Percentiles rank a stretch among this genome's conserved stretches.
Conservation (phyloP, 2,329 filamentous ascomycete species). For the Aureobasidium sp. region DNA sequence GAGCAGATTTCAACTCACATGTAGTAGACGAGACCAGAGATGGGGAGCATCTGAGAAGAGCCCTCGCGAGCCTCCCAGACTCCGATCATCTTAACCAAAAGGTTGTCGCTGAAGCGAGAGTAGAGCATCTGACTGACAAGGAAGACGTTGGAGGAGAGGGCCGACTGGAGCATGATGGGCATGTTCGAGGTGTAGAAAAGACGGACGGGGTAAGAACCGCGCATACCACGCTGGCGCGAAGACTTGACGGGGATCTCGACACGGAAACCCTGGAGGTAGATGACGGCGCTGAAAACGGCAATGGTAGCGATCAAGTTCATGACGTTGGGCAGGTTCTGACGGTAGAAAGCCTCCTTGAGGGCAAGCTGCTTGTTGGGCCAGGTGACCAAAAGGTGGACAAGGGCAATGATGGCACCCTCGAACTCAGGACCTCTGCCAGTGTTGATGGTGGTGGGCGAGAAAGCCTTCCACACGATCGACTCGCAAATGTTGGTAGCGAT, state of each 20-base stretch:
- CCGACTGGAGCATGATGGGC: conserved; percentile 99
- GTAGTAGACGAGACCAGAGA: conserved; percentile 95
- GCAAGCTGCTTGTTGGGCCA: conserved; percentile 99
- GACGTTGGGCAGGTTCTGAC: conserved; percentile 98
- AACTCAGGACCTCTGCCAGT: conserved; percentile 98
- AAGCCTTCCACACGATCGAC: conserved; percentile 99
- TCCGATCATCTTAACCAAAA: conserved; percentile 92
- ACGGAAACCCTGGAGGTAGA: conserved; percentile 80
- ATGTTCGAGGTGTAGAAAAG: conserved; percentile 99
- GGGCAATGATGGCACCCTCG: conserved; percentile 93
- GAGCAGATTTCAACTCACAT: conserved; percentile 56
- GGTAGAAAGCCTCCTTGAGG: conserved; percentile 97
- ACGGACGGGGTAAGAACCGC: conserved; percentile 94
- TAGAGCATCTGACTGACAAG: conserved; percentile 98
- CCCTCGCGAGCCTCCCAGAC: conserved; percentile 98
- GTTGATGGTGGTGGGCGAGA: conserved; percentile 98
- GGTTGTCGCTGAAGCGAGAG: conserved; percentile 97
- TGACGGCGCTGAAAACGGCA: conserved; percentile 89
- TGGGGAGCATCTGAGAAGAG: conserved; percentile 87
- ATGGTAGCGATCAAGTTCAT: conserved; percentile 96
- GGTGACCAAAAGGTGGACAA: conserved; percentile 95
- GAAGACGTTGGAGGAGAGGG: conserved; percentile 98
- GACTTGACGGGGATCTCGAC: conserved; percentile 99
- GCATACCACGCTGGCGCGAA: conserved; percentile 95
- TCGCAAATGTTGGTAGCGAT: conserved; percentile 99